Conservation (phyloP, 169 alveolate genomes). For the Theileria luwenshuni region DNA sequence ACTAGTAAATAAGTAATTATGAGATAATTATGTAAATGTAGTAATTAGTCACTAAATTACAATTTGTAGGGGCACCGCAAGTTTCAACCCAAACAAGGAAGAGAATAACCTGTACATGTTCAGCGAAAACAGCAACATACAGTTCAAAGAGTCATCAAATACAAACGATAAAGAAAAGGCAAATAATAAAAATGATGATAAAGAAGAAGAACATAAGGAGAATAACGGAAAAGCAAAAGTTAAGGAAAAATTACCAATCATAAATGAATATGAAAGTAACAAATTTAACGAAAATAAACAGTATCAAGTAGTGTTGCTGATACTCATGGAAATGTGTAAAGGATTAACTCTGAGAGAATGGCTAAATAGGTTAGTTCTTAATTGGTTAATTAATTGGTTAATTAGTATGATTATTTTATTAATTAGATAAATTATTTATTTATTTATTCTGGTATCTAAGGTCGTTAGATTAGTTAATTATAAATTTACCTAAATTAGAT, state of each 20-base stretch:
- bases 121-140: slow-evolving; percentile 28
- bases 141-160: slow-evolving; percentile 20
- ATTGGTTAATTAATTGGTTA: neutral
- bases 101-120: neutral
- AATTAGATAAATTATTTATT: neutral
- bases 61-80: neutral
- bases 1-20: too few relatives aligned
- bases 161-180: neutral
- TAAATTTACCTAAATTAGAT: neutral
- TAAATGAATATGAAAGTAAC: slow-evolving; percentile 12
- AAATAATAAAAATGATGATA: neutral
- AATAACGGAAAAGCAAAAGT: neutral
- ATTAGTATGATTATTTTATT: neutral
- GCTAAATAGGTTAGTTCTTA: slow-evolving; percentile 68
- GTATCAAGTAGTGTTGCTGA: slow-evolving; percentile 76
- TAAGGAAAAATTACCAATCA: neutral
- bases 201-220: neutral
- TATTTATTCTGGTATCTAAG: neutral
- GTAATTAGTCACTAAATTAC: too few relatives aligned
- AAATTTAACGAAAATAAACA: slow-evolving; percentile 17
- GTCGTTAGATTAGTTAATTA: neutral
- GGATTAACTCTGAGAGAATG: slow-evolving; percentile 87
- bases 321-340: slow-evolving; percentile 87
- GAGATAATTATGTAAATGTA: too few relatives aligned
- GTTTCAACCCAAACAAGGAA: slow-evolving; percentile 2